Base-by-base conservation (phyloP, 306 rosid species). In the Lotus japonicus region DNA sequence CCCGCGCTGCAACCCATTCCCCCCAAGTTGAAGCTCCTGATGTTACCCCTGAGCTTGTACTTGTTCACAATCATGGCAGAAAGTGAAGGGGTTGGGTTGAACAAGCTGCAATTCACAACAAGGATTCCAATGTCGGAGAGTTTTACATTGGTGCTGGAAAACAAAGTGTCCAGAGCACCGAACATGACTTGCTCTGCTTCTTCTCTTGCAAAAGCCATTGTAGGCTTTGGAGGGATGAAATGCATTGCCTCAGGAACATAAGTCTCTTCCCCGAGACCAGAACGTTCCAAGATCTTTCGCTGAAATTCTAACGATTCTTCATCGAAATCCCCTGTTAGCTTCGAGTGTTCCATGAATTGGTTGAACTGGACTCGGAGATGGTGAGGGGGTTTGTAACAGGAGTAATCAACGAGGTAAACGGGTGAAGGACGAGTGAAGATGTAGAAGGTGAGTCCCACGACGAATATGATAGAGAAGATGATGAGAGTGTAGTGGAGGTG, bases 1-100 rank as follows among this genome's bases (percentile, higher is more conserved):
- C 92, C 86, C 0, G 92, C 87, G 56, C 92, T 87, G 39, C 92
- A 87, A 6, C 92, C 92, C 92, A 87, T 87, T 0, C 92, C 90
- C 0, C 88, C 88, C 13, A 87, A 42, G 46, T 87, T 87, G 54
- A 84, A 82, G 67, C 79, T 84, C 52, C 58, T 82, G 8, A 83
- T 61, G 2, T 83, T 83, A 3, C 82, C 80, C 50, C 92, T 79
- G 33, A 88, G 49, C 4, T 84, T 86, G 50, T 88, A 88, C 53
- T 61, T 81, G 61, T 88, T 86, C 11, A 88, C 89, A 15, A 88
- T 86, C 87, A 86, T 80, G 1, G 95, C 84, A 0, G 95, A 88
- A 5, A 86, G 82, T 0, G 95, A 88, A 14, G 95, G 95, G 0
- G 89, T 84, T 6, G 92, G 95, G 53, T 80, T 84, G 74, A 88